A percentile compares a stretch with the other conserved stretches of the same genome.
Evolutionary conservation across 2,329 filamentous ascomycete species (phyloP).

Genomic region (Colletotrichum abscissum): DNA sequence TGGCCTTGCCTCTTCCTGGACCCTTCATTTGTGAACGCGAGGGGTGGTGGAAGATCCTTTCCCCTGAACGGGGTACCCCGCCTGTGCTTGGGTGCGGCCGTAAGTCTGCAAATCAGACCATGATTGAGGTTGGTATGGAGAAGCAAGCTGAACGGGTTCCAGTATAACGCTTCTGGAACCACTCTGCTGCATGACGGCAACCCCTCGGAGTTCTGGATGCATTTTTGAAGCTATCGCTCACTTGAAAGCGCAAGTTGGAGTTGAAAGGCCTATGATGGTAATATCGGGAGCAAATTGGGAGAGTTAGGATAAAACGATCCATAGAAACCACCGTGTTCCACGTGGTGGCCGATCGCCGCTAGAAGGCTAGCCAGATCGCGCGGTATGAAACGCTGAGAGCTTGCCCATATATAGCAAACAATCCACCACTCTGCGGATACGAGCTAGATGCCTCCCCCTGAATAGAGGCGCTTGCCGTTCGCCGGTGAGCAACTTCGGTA

Average conservation of each 20-base stretch:
- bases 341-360: constrained; percentile 32
- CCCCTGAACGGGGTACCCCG: background rate
- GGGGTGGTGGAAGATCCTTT: background rate
- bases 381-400: constrained; percentile 13
- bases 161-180: background rate
- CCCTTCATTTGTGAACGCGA: background rate
- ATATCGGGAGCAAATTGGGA: background rate
- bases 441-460: background rate
- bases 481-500: background rate
- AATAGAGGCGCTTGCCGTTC: constrained; percentile 10
- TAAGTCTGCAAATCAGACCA: background rate
- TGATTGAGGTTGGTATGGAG: background rate
- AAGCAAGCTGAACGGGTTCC: background rate
- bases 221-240: background rate
- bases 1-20: background rate
- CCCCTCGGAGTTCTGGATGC: background rate
- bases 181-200: background rate
- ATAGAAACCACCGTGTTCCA: constrained; percentile 9
- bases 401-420: background rate
- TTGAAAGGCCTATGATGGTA: background rate
- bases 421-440: background rate
- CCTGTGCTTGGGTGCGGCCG: background rate
- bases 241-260: background rate
- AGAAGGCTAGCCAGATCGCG: constrained; percentile 20
- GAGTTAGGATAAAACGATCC: background rate